Evolutionary conservation across 495 filamentous ascomycete species (phyloP).

Genomic region (Clavariopsis aquatica): DNA sequence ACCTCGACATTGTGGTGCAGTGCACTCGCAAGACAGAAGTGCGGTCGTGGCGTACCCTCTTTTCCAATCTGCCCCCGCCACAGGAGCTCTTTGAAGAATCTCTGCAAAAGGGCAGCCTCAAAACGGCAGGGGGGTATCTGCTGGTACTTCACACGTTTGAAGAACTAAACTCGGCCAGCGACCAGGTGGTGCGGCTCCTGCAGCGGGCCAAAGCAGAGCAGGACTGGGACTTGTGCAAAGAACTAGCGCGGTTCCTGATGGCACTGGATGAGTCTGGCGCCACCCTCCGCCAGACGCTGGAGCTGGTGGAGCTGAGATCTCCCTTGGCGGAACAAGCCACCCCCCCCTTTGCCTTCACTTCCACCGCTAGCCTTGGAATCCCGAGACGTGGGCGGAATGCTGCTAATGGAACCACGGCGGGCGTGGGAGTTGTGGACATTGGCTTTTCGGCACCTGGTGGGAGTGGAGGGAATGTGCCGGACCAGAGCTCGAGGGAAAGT

Average conservation of each 20-base stretch:
- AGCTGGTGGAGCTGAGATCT: conserved; percentile 62
- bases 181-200: conserved; percentile 77
- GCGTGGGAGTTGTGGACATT: conserved; percentile 26
- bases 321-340: conserved; percentile 42
- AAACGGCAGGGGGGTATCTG: conserved; percentile 94
- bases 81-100: conserved; percentile 91
- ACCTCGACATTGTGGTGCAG: conserved; percentile 93
- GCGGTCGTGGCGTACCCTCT: conserved; percentile 90
- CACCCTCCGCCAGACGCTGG: conserved; percentile 76
- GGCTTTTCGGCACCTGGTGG: conserved; percentile 8
- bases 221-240: conserved; percentile 97
- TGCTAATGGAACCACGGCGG: conserved; percentile 6
- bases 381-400: conserved; percentile 18
- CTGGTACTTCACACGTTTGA: conserved; percentile 94
- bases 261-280: conserved; percentile 85
- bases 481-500: conserved; percentile 13
- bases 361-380: conserved; percentile 15
- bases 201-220: conserved; percentile 76
- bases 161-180: conserved; percentile 70
- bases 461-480: background rate
- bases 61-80: conserved; percentile 83
- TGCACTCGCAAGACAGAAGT: conserved; percentile 98
- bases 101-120: conserved; percentile 76
- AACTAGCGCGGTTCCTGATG: conserved; percentile 88
- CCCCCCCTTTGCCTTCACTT: conserved; percentile 16